Evolutionary conservation across 75 land plant genomes (phyloP), one percentile per base, ranked within the genome.

Genomic region (Sequoia sempervirens): DNA sequence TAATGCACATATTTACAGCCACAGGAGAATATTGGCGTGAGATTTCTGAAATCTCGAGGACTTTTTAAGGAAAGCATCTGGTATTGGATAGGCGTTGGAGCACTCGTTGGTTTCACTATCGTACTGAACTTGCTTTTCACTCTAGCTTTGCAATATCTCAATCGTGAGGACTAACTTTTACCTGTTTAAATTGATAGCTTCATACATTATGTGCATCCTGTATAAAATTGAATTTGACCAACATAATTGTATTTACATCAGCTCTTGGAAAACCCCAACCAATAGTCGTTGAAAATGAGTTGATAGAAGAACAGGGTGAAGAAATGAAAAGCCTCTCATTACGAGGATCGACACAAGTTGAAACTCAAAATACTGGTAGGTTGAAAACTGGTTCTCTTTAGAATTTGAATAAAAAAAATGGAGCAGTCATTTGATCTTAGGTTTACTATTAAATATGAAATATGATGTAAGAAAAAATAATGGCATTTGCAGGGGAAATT

Each of bases 21-120:
- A 30, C 56, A 26, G 78, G 68, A 82, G 11, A 81, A 86, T 8
- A 80, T 87, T 85, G 75, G 79, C 45, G 38, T 81, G 58, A 73
- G 20, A 40, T 75, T 85, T 28, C 66, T 88, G 23, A 28, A 76
- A 40, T 82, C 58, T 47, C 84, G 84, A 3, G 87, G 88, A 12
- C 36, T 89, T 84, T 81, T 50, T 40, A 72, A 40, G 70, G 66
- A 87, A 28, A 78, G 80, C 41, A 82, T 87, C 78, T 84, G 86
- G 84, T 89, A 87, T 74, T 89, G 90, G 90, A 84, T 87, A 45
- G 82, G 89, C 46, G 45, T 89, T 84, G 90, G 64, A 54, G 89
- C 86, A 37, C 74, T 89, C 73, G 30, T 87, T 75, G 89, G 90
- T 36, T 89, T 87, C 66, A 73, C 56, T 81, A 32, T 84, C 72